phyloP scores from a whole-genome alignment of 768 basidiomycete species.

The Lactarius deliciosus region DNA sequence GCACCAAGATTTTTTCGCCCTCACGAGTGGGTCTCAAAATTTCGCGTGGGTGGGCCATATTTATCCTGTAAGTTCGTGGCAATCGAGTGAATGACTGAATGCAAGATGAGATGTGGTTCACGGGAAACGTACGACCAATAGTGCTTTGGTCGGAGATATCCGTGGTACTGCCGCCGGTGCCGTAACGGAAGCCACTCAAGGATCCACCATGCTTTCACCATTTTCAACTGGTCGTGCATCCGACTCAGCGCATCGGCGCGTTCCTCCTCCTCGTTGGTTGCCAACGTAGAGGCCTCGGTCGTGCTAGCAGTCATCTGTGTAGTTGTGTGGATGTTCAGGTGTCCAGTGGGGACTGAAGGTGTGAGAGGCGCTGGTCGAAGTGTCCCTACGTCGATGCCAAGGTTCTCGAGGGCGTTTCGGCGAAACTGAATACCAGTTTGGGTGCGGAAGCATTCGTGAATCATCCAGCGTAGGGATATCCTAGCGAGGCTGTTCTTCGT shows the following conservation, averaged over 20 bases:
- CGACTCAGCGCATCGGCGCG: slow-evolving; percentile 53
- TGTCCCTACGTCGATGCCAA: slow-evolving; percentile 36
- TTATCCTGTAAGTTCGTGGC: not conserved
- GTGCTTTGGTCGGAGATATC: not conserved
- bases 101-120: not conserved
- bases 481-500: slow-evolving; percentile 60
- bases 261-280: slow-evolving; percentile 58
- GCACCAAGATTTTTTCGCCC: slow-evolving; percentile 3
- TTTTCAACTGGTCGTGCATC: slow-evolving; percentile 56
- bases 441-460: slow-evolving; percentile 52
- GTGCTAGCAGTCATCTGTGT: not conserved
- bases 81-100: not conserved
- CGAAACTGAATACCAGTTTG: slow-evolving; percentile 43
- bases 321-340: not conserved
- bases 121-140: slow-evolving; percentile 12
- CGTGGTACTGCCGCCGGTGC: slow-evolving; percentile 4
- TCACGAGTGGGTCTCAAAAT: slow-evolving; percentile 5
- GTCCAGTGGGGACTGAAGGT: not conserved
- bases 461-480: slow-evolving; percentile 63
- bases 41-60: not conserved
- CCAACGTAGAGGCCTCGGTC: slow-evolving; percentile 32
- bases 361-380: slow-evolving; percentile 24
- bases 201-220: slow-evolving; percentile 58
- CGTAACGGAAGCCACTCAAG: slow-evolving; percentile 48
- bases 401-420: slow-evolving; percentile 34